Evolutionary conservation across 2,329 filamentous ascomycete species (phyloP).

Genomic region (Beauveria medogensis): DNA sequence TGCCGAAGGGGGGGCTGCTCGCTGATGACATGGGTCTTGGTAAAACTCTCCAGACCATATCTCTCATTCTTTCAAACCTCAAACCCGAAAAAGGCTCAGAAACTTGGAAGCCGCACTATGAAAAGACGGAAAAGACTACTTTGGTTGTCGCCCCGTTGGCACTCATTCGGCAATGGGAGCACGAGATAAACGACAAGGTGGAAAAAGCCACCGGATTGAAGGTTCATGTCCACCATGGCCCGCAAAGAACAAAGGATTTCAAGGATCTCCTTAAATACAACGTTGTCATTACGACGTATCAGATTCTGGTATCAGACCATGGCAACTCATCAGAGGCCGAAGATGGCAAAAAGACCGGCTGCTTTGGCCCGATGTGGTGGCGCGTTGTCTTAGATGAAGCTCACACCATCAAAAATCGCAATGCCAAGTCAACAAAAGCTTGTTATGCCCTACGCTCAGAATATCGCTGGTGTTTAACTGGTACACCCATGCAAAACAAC

Average conservation of each 20-base stretch:
- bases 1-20: slow-evolving; percentile 88
- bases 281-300: slow-evolving; percentile 94
- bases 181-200: slow-evolving; percentile 81
- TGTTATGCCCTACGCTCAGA: slow-evolving; percentile 77
- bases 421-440: slow-evolving; percentile 89
- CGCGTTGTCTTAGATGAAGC: slow-evolving; percentile 93
- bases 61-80: slow-evolving; percentile 75
- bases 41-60: slow-evolving; percentile 91
- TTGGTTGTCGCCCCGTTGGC: slow-evolving; percentile 89
- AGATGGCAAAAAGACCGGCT: slow-evolving; percentile 63
- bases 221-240: slow-evolving; percentile 86
- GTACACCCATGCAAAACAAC: slow-evolving; percentile 97
- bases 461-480: slow-evolving; percentile 93
- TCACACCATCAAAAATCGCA: slow-evolving; percentile 97
- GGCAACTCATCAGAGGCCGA: slow-evolving; percentile 55
- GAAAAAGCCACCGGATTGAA: slow-evolving; percentile 59
- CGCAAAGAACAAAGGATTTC: slow-evolving; percentile 70
- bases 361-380: slow-evolving; percentile 92
- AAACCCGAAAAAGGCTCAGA: slow-evolving; percentile 53
- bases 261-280: slow-evolving; percentile 77
- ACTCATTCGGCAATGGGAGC: slow-evolving; percentile 94
- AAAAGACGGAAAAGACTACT: slow-evolving; percentile 66
- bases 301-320: slow-evolving; percentile 88
- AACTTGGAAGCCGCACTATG: slow-evolving; percentile 60
- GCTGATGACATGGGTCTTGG: slow-evolving; percentile 97